A percentile compares a stretch with the other conserved stretches of the same genome.
Evolutionary conservation across 208 protist species (phyloP).

Genomic region (Herpetomonas tarakana): DNA sequence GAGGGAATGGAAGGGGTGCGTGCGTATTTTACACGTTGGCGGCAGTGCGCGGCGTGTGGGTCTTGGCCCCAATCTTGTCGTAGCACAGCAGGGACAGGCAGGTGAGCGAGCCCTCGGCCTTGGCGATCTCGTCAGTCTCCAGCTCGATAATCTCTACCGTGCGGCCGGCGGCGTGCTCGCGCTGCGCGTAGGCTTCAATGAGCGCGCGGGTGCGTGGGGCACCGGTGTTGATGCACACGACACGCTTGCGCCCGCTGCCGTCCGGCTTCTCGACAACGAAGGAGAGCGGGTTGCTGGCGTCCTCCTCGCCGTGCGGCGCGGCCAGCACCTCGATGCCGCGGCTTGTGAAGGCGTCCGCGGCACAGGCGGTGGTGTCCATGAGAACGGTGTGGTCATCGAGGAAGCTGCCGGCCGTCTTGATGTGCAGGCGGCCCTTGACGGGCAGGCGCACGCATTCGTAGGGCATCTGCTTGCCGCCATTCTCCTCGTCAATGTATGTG

Average conservation of each 20-base stretch:
- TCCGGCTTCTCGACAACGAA: conserved; percentile 8
- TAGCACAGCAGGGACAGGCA: conserved; percentile 17
- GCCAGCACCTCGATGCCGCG: conserved; percentile 11
- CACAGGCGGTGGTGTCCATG: conserved; percentile 9
- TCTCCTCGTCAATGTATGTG: conserved; percentile 9
- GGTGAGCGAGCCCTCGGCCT: conserved; percentile 17
- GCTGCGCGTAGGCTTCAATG: not conserved
- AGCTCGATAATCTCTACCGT: conserved; percentile 5
- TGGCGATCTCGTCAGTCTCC: conserved; percentile 13
- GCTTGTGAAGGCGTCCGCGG: conserved; percentile 1
- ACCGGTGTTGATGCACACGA: conserved; percentile 4
- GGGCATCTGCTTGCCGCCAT: conserved; percentile 2
- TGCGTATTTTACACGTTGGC: not conserved
- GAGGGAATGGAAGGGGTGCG: no score
- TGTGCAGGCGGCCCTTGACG: conserved; percentile 14
- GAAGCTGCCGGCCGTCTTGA: conserved; percentile 10
- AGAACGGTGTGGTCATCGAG: conserved; percentile 4
- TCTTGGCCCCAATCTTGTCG: conserved; percentile 3
- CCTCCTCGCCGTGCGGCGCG: conserved; percentile 7
- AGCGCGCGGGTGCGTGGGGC: not conserved
- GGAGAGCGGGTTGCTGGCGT: conserved; percentile 10
- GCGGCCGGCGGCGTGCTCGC: conserved; percentile 3
- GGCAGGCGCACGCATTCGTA: conserved; percentile 12
- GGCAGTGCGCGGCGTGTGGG: not conserved
- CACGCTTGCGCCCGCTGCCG: conserved; percentile 6